Evolutionary conservation across 495 filamentous ascomycete genomes (phyloP).

Genomic region (Daldinia grandis): DNA sequence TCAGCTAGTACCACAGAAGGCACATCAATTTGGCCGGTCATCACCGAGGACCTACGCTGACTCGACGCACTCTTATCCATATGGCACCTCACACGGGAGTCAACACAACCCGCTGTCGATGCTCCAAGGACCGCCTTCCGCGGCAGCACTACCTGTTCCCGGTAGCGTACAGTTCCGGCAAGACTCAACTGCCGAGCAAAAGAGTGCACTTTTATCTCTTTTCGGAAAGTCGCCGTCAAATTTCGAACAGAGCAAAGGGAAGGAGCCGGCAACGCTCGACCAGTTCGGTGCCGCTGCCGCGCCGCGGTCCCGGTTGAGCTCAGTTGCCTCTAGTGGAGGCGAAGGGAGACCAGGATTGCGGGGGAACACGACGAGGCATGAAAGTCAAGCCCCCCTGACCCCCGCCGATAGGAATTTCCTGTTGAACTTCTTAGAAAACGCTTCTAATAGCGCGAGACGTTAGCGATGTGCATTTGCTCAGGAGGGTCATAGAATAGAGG

Average conservation of each 20-base stretch:
- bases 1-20: conserved; percentile 26
- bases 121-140: conserved; percentile 45
- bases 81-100: conserved; percentile 26
- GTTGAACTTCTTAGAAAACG: conserved; percentile 71
- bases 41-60: conserved; percentile 21
- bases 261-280: conserved; percentile 47
- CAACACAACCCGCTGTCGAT: conserved; percentile 45
- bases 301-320: conserved; percentile 53
- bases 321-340: conserved; percentile 53
- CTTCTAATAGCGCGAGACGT: conserved; percentile 42
- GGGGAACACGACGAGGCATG: conserved; percentile 51
- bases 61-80: conserved; percentile 37
- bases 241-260: conserved; percentile 57
- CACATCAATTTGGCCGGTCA: conserved; percentile 26
- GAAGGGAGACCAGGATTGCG: conserved; percentile 38
- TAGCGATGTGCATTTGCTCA: not conserved
- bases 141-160: conserved; percentile 41
- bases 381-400: conserved; percentile 64
- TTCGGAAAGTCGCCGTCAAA: conserved; percentile 68
- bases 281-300: conserved; percentile 47
- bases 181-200: conserved; percentile 65
- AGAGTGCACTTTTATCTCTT: conserved; percentile 72
- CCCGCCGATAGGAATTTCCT: conserved; percentile 79
- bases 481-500: not conserved
- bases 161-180: conserved; percentile 32